These are phyloP conservation scores for Lecanicillium sp. DNA, from an alignment of 2,329 filamentous ascomycete genomes.

Conservation along the genomic window DNA sequence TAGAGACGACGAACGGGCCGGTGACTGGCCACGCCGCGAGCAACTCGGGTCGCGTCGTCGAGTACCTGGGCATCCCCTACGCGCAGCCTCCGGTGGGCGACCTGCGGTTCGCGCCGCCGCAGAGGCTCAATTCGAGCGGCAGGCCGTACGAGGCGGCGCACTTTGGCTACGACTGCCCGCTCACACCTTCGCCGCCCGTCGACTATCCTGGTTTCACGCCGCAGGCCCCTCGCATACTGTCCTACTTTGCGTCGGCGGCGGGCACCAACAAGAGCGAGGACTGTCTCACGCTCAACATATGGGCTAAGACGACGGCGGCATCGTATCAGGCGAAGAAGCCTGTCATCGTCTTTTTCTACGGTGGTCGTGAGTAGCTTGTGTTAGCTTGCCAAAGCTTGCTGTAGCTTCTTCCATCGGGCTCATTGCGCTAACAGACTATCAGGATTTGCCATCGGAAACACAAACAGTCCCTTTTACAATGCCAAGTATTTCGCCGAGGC, in stretches of 20 bases:
- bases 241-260: constrained; percentile 18
- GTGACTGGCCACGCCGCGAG: constrained; percentile 28
- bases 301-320: constrained; percentile 28
- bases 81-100: constrained; percentile 31
- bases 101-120: constrained; percentile 32
- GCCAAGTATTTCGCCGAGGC: constrained; percentile 37
- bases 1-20: constrained; percentile 27
- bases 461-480: constrained; percentile 33
- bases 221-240: constrained; percentile 24
- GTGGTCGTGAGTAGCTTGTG: constrained; percentile 22
- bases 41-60: constrained; percentile 26
- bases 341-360: constrained; percentile 35
- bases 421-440: neutral
- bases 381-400: neutral
- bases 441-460: constrained; percentile 33
- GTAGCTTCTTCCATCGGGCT: neutral
- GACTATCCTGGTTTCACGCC: constrained; percentile 24
- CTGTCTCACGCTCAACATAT: constrained; percentile 33
- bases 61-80: constrained; percentile 36
- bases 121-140: constrained; percentile 19
- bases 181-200: constrained; percentile 20
- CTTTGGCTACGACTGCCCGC: constrained; percentile 25
- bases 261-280: constrained; percentile 29
- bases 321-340: constrained; percentile 32
- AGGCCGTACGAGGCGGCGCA: constrained; percentile 19